phyloP scores from a whole-genome alignment of 345 rosid species.

The Gossypium raimondii region DNA sequence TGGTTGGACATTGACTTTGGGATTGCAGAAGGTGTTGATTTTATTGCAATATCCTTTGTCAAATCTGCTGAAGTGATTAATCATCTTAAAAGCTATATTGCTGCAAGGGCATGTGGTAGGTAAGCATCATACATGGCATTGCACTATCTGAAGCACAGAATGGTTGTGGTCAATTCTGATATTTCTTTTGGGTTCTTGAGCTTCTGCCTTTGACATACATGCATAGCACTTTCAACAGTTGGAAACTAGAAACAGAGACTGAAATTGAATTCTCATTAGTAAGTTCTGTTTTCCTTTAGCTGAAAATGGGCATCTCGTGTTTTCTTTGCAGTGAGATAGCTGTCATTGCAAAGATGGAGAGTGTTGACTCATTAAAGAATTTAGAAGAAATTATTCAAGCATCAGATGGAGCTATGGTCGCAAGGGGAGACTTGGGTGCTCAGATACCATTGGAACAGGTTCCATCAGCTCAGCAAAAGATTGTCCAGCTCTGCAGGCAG shows the following conservation, averaged over 20 bases:
- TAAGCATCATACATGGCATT: conserved; percentile 25
- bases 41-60: conserved; percentile 95
- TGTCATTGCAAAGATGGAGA: conserved; percentile 94
- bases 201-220: neutral
- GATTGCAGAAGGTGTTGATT: conserved; percentile 93
- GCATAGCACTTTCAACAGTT: neutral
- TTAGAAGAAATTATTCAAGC: conserved; percentile 84
- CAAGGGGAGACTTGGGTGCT: conserved; percentile 98
- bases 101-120: conserved; percentile 79
- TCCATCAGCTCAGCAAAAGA: conserved; percentile 86
- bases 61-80: conserved; percentile 97
- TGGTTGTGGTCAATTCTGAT: neutral
- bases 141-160: neutral
- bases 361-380: conserved; percentile 82
- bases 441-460: conserved; percentile 99
- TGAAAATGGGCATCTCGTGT: conserved; percentile 11
- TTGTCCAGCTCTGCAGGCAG: conserved; percentile 81
- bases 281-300: neutral
- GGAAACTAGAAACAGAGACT: neutral
- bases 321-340: conserved; percentile 63
- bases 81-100: conserved; percentile 94
- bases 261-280: neutral
- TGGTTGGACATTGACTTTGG: conserved; percentile 99
- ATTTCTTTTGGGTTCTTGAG: neutral
- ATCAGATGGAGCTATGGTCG: conserved; percentile 99